phyloP scores from a whole-genome alignment of 2,329 filamentous ascomycete genomes.

The Aspergillus costaricaensis region DNA sequence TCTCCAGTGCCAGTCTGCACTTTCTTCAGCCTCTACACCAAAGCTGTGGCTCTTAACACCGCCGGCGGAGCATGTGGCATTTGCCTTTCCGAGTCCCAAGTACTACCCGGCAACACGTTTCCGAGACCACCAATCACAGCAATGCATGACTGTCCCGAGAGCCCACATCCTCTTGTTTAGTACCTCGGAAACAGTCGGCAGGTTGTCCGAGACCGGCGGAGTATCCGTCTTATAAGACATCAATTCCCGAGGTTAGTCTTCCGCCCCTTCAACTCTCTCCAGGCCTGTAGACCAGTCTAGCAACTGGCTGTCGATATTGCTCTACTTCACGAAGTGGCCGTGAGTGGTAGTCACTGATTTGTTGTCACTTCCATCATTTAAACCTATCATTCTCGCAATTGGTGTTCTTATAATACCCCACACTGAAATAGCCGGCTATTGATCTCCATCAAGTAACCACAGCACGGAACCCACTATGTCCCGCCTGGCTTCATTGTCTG shows the following conservation, averaged over 20 bases:
- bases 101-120: background rate
- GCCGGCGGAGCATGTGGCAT: background rate
- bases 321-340: background rate
- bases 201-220: constrained; percentile 20
- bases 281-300: background rate
- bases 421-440: background rate
- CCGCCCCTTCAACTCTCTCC: background rate
- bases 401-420: background rate
- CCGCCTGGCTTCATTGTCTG: constrained; percentile 25
- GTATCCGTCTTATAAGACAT: background rate
- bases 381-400: background rate
- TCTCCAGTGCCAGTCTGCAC: too few species aligned
- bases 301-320: background rate
- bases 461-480: constrained; percentile 12
- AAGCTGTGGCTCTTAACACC: background rate
- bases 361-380: too few species aligned
- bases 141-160: background rate
- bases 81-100: background rate
- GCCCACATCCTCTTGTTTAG: background rate
- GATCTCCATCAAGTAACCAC: background rate
- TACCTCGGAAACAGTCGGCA: constrained; percentile 16
- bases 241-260: background rate
- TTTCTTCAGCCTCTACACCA: background rate
- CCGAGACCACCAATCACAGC: constrained; percentile 23
- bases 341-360: too few species aligned